Evolutionary conservation across 2,329 filamentous ascomycete genomes (phyloP), one percentile per base, ranked within the genome.

Genomic region (Hypoxylon rubiginosum): DNA sequence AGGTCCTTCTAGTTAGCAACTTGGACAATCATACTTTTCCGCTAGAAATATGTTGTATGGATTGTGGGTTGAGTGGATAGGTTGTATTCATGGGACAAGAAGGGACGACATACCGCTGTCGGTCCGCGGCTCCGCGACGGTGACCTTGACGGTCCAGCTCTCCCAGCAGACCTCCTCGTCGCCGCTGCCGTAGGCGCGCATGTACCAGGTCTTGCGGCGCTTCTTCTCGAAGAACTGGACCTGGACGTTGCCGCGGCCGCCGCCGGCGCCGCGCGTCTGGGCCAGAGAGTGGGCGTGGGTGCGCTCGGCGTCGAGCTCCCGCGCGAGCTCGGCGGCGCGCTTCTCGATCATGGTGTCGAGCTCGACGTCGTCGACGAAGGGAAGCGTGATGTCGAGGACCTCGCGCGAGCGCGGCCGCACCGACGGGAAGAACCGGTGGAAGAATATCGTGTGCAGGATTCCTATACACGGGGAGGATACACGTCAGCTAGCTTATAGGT

Each of bases 91-190:
- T 13, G 24, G 34, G 61, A 24, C 4, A n/a, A 19, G 58, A 7
- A 17, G 48, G 60, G 28, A 51, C n/a, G 46, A 77, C 90, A 73
- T 82, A 97, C 93, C 94, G 70, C 89, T 92, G 75, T 98, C 95
- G 10, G 93, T 97, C 75, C 91, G 85, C 30, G 95, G 94, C 73
- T 93, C 94, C 9, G 94, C 93, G 59, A 97, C 89, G n/a, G 94
- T 97, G 54, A 98, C 92, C 79, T 97, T 93, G 71, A 99, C 82
- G 48, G 92, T 93, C 96, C 96, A 99, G 75, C 89, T 90, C 84
- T 98, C 96, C 96, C 96, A 99, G 79, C 94, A 97, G 17, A 97
- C 90, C 79, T 97, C 94, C 78, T 98, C 94, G 71, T 97, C 95
- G 24, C 89, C 91, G 74, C 73, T 67, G 10, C 72, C 73, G 51